Evolutionary conservation across 2,329 filamentous ascomycete genomes (phyloP).

Genomic region (Epichloe bromicola): DNA sequence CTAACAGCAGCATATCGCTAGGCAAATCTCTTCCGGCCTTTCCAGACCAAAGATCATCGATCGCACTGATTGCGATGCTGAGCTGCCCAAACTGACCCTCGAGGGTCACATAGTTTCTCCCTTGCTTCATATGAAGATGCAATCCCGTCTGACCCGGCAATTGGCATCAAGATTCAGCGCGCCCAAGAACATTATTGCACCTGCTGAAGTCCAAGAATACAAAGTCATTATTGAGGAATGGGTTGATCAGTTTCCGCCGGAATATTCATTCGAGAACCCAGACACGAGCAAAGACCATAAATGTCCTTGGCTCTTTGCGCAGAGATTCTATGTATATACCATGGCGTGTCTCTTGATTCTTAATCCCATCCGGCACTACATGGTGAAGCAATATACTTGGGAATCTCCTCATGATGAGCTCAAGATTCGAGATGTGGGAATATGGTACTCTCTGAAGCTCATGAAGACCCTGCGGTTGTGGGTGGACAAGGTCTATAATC

Average conservation of each 20-base stretch:
- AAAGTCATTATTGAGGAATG: slow-evolving; percentile 24
- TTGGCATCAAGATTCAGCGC: slow-evolving; percentile 14
- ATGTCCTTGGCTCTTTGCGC: slow-evolving; percentile 29
- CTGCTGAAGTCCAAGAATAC: slow-evolving; percentile 16
- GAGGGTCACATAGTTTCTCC: slow-evolving; percentile 16
- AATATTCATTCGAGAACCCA: slow-evolving; percentile 25
- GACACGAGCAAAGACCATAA: slow-evolving; percentile 26
- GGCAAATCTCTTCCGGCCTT: slow-evolving; percentile 22
- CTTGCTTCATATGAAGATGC: slow-evolving; percentile 19
- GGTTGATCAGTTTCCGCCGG: slow-evolving; percentile 26
- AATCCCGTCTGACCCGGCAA: slow-evolving; percentile 13
- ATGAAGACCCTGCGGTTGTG: slow-evolving; percentile 26
- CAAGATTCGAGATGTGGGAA: slow-evolving; percentile 23
- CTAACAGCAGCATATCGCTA: slow-evolving; percentile 4
- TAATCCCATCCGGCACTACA: slow-evolving; percentile 32
- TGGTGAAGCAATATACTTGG: slow-evolving; percentile 23
- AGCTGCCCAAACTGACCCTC: slow-evolving; percentile 17
- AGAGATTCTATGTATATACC: slow-evolving; percentile 32
- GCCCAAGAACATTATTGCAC: slow-evolving; percentile 14
- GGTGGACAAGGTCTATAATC: slow-evolving; percentile 29
- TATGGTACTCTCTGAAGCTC: slow-evolving; percentile 29
- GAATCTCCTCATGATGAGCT: slow-evolving; percentile 18
- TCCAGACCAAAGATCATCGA: slow-evolving; percentile 18
- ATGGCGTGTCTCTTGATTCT: slow-evolving; percentile 33
- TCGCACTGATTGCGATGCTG: slow-evolving; percentile 14